Percentiles rank a stretch among this genome's conserved stretches.
Conservation (phyloP, 2,329 filamentous ascomycete genomes). For the Juglanconis oblonga region DNA sequence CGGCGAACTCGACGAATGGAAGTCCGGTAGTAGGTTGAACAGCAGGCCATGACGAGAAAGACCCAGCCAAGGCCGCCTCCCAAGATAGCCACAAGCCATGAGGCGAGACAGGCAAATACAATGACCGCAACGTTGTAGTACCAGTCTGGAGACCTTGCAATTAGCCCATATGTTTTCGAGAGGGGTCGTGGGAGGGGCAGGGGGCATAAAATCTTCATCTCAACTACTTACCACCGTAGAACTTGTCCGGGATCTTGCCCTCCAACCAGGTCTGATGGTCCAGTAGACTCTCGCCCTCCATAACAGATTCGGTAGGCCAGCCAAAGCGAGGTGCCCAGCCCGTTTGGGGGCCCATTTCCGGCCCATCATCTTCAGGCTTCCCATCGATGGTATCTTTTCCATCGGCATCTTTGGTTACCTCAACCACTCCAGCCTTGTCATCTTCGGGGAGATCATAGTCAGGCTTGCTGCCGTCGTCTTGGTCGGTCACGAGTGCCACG, state of each 20-base stretch:
- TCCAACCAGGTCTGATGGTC: conserved; percentile 91
- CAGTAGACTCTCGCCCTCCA: conserved; percentile 65
- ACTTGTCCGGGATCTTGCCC: conserved; percentile 77
- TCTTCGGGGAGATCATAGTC: conserved; percentile 77
- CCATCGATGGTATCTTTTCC: conserved; percentile 48
- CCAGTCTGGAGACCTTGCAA: conserved; percentile 64
- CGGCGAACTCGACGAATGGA: conserved; percentile 89
- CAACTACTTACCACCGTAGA: conserved; percentile 72
- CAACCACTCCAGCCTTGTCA: conserved; percentile 66
- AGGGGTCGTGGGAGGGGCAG: not conserved
- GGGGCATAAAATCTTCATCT: not conserved
- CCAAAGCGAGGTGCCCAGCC: conserved; percentile 91
- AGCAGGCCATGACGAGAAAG: conserved; percentile 86
- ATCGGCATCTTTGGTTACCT: conserved; percentile 47
- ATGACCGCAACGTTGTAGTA: conserved; percentile 97
- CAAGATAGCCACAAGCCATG: conserved; percentile 85
- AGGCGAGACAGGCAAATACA: conserved; percentile 83
- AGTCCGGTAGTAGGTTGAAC: conserved; percentile 94
- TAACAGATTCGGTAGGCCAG: conserved; percentile 55
- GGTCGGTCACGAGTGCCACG: conserved; percentile 73
- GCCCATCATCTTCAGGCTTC: conserved; percentile 52
- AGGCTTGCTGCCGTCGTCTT: conserved; percentile 66
- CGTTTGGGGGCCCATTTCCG: conserved; percentile 54
- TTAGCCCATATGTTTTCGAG: not conserved
- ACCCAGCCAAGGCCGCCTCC: conserved; percentile 93